Percentiles rank a stretch among this genome's conserved stretches.
These are phyloP conservation scores for Hymenoscyphus infarciens DNA, from an alignment of 2,329 filamentous ascomycete genomes.

Conservation along the genomic window DNA sequence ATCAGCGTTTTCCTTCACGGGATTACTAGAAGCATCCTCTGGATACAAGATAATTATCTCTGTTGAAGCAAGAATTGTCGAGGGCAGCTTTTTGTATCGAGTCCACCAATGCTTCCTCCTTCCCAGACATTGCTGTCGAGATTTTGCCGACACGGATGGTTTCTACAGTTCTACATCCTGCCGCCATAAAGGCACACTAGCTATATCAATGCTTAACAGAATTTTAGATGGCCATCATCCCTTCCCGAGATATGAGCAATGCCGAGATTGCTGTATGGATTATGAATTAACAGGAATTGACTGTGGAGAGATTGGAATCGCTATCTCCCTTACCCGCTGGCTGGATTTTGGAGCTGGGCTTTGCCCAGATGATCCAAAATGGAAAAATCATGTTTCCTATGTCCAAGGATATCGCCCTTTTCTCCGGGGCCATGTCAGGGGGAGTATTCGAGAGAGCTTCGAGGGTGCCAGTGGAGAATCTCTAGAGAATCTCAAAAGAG, in stretches of 20 bases:
- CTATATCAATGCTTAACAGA: not conserved
- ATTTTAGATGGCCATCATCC: not conserved
- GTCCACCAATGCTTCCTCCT: not conserved
- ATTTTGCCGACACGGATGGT: not conserved
- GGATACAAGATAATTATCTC: not conserved
- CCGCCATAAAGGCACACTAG: not conserved
- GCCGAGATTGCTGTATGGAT: not conserved
- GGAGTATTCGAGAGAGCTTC: not conserved
- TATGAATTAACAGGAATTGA: not conserved
- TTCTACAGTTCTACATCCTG: not conserved
- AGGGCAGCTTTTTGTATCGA: not conserved
- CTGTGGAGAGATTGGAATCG: not conserved
- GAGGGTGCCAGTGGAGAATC: not conserved
- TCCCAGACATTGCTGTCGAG: not conserved
- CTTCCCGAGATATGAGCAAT: not conserved
- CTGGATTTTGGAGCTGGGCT: not conserved
- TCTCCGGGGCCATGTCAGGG: not conserved
- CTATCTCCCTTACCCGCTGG: not conserved
- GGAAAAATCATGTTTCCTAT: not conserved
- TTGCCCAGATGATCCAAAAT: not conserved
- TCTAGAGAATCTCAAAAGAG: not conserved
- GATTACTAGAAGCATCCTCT: not conserved
- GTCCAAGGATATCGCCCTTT: not conserved
- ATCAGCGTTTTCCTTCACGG: not conserved
- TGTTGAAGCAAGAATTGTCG: not conserved